Percentiles rank a stretch among this genome's conserved stretches.
phyloP scores from a whole-genome alignment of 371 early-diverging fungal species.

The Catenaria anguillulae region DNA sequence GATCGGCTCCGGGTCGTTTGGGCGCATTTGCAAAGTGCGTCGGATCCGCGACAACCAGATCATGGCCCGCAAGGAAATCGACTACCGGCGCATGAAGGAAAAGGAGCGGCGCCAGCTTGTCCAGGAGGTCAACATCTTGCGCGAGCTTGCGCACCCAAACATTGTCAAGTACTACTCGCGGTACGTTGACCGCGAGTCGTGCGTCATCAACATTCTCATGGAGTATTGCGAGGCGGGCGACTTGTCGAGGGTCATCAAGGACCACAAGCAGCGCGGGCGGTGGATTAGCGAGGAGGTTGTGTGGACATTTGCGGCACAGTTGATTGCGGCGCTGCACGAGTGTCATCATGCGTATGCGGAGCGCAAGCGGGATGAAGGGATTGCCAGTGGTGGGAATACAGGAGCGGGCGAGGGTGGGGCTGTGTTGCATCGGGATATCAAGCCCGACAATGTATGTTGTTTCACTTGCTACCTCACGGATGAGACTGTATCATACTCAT shows the following conservation, averaged over 20 bases:
- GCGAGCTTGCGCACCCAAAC: slow-evolving; percentile 50
- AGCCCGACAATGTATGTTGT: slow-evolving; percentile 42
- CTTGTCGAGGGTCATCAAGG: slow-evolving; percentile 36
- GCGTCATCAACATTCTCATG: slow-evolving; percentile 53
- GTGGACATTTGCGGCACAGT: slow-evolving; percentile 42
- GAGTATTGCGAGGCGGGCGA: slow-evolving; percentile 38
- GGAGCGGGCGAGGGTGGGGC: slow-evolving; percentile 10
- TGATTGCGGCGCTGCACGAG: slow-evolving; percentile 41
- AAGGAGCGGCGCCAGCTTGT: slow-evolving; percentile 51
- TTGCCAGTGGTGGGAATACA: too few species aligned
- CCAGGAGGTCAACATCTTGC: slow-evolving; percentile 51
- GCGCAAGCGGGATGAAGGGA: too few species aligned
- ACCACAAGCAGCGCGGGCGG: slow-evolving; percentile 16
- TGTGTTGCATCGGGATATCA: slow-evolving; percentile 42
- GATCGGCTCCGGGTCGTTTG: slow-evolving; percentile 35
- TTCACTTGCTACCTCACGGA: too few species aligned
- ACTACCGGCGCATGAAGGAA: slow-evolving; percentile 48
- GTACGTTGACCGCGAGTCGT: slow-evolving; percentile 39
- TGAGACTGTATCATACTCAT: neutral
- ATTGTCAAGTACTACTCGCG: slow-evolving; percentile 57
- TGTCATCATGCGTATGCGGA: slow-evolving; percentile 34
- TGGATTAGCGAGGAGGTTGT: slow-evolving; percentile 39
- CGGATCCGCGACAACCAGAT: slow-evolving; percentile 39
- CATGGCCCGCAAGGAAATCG: slow-evolving; percentile 55
- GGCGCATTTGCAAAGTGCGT: slow-evolving; percentile 47